These are phyloP conservation scores for Zea mays DNA, from an alignment of 176 grass and related monocot species.

Conservation along the genomic window DNA sequence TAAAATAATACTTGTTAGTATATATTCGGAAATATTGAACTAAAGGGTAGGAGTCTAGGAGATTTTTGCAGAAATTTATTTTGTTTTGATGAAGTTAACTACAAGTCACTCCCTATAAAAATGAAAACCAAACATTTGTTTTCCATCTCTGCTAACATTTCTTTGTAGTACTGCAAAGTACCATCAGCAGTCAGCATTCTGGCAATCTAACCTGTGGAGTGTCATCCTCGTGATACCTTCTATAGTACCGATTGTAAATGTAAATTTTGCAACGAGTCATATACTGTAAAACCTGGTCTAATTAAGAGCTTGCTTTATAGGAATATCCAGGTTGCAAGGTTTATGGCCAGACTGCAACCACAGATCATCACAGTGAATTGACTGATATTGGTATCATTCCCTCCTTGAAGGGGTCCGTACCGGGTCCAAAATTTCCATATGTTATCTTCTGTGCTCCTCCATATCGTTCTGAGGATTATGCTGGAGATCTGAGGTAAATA, in stretches of 20 bases:
- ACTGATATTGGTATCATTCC: constrained; percentile 65
- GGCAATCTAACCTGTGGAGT: background rate
- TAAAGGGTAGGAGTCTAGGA: background rate
- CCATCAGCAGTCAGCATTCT: background rate
- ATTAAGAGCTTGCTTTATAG: constrained; percentile 38
- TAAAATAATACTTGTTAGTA: background rate
- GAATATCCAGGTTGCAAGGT: constrained; percentile 70
- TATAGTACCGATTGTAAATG: background rate
- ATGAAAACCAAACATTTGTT: background rate
- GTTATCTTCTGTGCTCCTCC: constrained; percentile 92
- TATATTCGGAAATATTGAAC: background rate
- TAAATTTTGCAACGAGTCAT: background rate
- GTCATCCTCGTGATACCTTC: background rate
- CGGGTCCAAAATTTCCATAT: constrained; percentile 58
- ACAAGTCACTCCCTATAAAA: background rate
- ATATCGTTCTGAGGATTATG: constrained; percentile 70
- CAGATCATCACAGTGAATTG: constrained; percentile 78
- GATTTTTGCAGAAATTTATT: background rate
- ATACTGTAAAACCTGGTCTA: background rate
- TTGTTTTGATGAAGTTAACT: background rate
- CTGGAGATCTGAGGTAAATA: constrained; percentile 69
- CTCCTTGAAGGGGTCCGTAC: constrained; percentile 47
- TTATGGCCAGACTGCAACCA: constrained; percentile 75
- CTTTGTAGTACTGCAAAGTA: background rate
- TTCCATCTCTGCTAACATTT: background rate